Conservation (phyloP, 352 stramenopile genomes). For the Phytophthora chlamydospora region DNA sequence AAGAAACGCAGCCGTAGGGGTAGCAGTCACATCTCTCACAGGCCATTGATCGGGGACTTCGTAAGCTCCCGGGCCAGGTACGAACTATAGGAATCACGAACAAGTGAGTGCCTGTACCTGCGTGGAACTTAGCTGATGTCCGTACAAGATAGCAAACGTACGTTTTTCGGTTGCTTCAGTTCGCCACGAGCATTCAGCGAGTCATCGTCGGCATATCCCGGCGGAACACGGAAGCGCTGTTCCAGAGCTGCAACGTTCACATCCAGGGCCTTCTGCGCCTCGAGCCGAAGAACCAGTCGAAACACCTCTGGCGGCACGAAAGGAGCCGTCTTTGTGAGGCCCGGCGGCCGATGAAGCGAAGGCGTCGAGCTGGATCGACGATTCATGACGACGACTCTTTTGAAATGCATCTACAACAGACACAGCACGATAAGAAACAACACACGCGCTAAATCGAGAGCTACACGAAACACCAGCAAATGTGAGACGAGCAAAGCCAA, state of each 20-base stretch:
- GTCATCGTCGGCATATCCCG: constrained; percentile 55
- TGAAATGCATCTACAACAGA: constrained; percentile 9
- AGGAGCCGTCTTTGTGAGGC: constrained; percentile 29
- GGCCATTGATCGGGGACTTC: constrained; percentile 41
- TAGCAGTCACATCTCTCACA: constrained; percentile 18
- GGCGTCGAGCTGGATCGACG: constrained; percentile 17
- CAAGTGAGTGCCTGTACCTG: no score
- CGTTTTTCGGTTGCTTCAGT: constrained; percentile 29
- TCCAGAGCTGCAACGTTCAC: constrained; percentile 63
- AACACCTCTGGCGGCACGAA: constrained; percentile 76
- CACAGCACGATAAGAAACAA: constrained; percentile 18
- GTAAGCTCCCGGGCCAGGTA: constrained; percentile 63
- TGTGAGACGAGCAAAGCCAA: constrained; percentile 1
- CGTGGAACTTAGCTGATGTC: not conserved
- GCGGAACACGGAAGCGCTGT: constrained; percentile 57
- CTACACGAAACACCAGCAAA: constrained; percentile 6
- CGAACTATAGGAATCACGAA: constrained; percentile 29
- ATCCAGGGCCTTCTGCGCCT: constrained; percentile 61
- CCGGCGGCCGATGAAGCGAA: constrained; percentile 8
- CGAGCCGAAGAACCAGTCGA: constrained; percentile 64
- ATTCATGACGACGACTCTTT: constrained; percentile 9
- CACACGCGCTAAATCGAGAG: constrained; percentile 20
- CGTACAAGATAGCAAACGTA: constrained; percentile 13
- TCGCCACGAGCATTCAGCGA: constrained; percentile 33
- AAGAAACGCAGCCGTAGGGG: constrained; percentile 38